phyloP scores from a whole-genome alignment of 2,329 filamentous ascomycete genomes.

The Botryotinia calthae region DNA sequence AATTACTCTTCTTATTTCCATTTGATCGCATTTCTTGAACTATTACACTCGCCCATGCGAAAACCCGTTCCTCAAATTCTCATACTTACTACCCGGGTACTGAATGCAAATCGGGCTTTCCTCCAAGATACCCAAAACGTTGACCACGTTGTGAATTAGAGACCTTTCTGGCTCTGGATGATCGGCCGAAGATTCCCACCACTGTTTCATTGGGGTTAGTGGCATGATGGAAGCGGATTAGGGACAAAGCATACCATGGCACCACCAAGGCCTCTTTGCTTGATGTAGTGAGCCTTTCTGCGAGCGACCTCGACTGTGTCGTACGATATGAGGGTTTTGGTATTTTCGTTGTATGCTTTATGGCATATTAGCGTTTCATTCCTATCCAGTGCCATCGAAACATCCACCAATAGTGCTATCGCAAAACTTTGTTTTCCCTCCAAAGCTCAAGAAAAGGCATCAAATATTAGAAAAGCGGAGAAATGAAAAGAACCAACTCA shows the following conservation, averaged over 20 bases:
- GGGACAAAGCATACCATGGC: constrained; percentile 57
- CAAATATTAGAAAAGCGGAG: not conserved
- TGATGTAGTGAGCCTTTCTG: constrained; percentile 71
- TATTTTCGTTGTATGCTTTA: constrained; percentile 56
- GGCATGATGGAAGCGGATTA: not conserved
- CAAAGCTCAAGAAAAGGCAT: not conserved
- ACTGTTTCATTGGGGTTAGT: constrained; percentile 41
- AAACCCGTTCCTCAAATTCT: constrained; percentile 63
- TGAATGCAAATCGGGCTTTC: constrained; percentile 56
- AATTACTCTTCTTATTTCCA: not conserved
- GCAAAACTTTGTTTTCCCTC: not conserved
- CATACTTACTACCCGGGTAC: constrained; percentile 67
- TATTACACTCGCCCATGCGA: constrained; percentile 40
- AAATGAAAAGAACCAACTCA: constrained; percentile 17
- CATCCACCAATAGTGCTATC: not conserved
- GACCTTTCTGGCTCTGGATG: constrained; percentile 58
- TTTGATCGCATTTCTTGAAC: not conserved
- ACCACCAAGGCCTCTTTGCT: constrained; percentile 66
- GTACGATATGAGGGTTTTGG: constrained; percentile 72
- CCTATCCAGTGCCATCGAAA: not conserved
- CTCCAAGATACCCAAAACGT: constrained; percentile 55
- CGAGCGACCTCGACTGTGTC: constrained; percentile 67
- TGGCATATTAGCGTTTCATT: not conserved
- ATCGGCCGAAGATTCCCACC: constrained; percentile 80
- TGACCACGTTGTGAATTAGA: constrained; percentile 64